A percentile compares a stretch with the other conserved stretches of the same genome.
These are phyloP conservation scores for Manihot esculenta DNA, from an alignment of 441 rosid genomes.

Conservation along the genomic window DNA sequence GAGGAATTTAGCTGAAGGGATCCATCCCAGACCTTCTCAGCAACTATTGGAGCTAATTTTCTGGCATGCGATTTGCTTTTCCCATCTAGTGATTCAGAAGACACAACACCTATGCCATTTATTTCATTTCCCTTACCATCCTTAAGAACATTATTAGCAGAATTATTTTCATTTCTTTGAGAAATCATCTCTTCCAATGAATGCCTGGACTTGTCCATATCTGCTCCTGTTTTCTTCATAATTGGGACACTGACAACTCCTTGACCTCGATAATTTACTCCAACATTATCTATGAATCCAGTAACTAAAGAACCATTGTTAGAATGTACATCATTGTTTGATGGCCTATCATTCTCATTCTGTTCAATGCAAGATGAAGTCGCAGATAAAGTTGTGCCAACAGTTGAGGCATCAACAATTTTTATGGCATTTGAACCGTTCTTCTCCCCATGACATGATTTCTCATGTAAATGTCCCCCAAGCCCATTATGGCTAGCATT, in stretches of 20 bases:
- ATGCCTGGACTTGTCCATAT: background rate
- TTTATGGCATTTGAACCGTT: background rate
- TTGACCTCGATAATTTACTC: background rate
- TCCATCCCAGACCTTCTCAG: constrained; percentile 39
- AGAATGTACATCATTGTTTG: background rate
- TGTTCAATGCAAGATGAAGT: background rate
- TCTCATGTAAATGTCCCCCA: background rate
- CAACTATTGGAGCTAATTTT: constrained; percentile 14
- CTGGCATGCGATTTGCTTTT: constrained; percentile 7
- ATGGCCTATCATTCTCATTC: background rate
- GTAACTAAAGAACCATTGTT: background rate
- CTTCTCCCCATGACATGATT: background rate
- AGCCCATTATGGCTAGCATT: background rate
- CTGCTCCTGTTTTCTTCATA: constrained; percentile 5
- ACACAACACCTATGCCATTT: background rate
- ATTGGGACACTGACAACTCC: background rate
- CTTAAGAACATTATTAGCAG: background rate
- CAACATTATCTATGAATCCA: background rate
- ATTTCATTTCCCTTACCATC: constrained; percentile 8
- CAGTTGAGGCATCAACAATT: background rate
- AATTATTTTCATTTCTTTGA: constrained; percentile 4
- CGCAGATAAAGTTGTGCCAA: background rate
- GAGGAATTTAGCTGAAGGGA: constrained; percentile 37
- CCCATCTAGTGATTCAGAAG: background rate
- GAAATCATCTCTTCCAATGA: constrained; percentile 13